Conservation (phyloP, 306 rosid species). For the Psophocarpus tetragonolobus region DNA sequence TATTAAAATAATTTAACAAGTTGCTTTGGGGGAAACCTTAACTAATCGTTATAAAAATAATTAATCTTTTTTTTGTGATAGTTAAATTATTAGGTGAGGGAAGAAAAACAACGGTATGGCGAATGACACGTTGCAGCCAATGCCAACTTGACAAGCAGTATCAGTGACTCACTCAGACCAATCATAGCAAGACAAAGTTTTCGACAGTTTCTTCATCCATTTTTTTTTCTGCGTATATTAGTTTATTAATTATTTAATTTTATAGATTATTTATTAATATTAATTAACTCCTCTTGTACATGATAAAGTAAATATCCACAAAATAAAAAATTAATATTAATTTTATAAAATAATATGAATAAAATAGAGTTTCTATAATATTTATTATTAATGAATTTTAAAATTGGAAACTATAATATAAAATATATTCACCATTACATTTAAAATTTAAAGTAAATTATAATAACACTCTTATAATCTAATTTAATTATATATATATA, state of each 20-base stretch:
- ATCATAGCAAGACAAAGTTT: neutral
- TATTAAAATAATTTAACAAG: neutral
- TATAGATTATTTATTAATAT: neutral
- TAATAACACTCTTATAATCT: too few species aligned
- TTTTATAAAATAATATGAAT: neutral
- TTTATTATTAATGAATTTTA: neutral
- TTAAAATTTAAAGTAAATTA: too few species aligned
- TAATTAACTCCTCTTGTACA: neutral
- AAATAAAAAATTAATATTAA: too few species aligned
- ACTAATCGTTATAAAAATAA: neutral
- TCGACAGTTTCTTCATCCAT: neutral
- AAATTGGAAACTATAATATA: neutral
- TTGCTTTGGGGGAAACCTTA: neutral
- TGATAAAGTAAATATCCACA: neutral
- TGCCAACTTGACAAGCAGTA: neutral
- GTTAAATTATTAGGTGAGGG: neutral
- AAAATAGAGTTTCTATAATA: neutral
- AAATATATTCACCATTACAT: too few species aligned
- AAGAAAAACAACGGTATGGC: neutral
- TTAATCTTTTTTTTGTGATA: too few species aligned
- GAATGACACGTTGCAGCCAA: neutral
- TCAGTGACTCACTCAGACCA: conserved; percentile 33
- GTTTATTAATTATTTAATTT: neutral
- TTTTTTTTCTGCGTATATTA: neutral
- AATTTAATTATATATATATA: too few species aligned